phyloP scores from a whole-genome alignment of 1,284 basidiomycete species.

The Ganoderma lingzhi region DNA sequence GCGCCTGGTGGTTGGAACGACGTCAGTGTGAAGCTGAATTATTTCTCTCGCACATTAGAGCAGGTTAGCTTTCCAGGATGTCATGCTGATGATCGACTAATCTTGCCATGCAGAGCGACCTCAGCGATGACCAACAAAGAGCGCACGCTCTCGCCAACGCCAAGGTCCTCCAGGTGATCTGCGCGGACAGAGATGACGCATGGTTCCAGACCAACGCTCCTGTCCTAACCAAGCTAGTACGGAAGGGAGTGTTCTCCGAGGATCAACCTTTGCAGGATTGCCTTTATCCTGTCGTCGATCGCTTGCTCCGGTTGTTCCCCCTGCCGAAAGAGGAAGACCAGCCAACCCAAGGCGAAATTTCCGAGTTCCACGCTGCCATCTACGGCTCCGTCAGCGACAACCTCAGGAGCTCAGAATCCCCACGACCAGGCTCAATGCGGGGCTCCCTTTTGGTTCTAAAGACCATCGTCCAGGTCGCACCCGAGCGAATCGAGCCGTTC shows the following conservation, averaged over 20 bases:
- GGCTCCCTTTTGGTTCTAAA: constrained; percentile 90
- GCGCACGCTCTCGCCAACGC: constrained; percentile 84
- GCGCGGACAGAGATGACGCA: constrained; percentile 82
- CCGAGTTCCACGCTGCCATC: constrained; percentile 84
- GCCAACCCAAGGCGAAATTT: constrained; percentile 61
- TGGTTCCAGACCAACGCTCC: constrained; percentile 86
- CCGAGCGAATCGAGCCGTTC: constrained; percentile 89
- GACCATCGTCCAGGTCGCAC: constrained; percentile 85
- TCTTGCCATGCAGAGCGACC: constrained; percentile 63
- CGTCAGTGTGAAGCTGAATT: constrained; percentile 91
- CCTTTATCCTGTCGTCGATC: constrained; percentile 87
- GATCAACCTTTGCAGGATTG: constrained; percentile 82
- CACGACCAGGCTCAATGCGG: constrained; percentile 52
- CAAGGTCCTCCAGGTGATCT: constrained; percentile 90
- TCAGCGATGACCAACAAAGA: constrained; percentile 71
- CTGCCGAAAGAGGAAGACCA: constrained; percentile 84
- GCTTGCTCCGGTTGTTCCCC: constrained; percentile 86
- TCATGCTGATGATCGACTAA: background rate
- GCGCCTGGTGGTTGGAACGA: constrained; percentile 91
- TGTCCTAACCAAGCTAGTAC: constrained; percentile 89
- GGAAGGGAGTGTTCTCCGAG: constrained; percentile 86
- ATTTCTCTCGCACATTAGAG: constrained; percentile 85
- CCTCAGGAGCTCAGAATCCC: constrained; percentile 63
- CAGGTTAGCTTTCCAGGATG: constrained; percentile 58
- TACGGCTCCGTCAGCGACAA: constrained; percentile 85